Base-by-base conservation (phyloP, 2,329 filamentous ascomycete genomes). In the Penicillium aurantiogriseum region DNA sequence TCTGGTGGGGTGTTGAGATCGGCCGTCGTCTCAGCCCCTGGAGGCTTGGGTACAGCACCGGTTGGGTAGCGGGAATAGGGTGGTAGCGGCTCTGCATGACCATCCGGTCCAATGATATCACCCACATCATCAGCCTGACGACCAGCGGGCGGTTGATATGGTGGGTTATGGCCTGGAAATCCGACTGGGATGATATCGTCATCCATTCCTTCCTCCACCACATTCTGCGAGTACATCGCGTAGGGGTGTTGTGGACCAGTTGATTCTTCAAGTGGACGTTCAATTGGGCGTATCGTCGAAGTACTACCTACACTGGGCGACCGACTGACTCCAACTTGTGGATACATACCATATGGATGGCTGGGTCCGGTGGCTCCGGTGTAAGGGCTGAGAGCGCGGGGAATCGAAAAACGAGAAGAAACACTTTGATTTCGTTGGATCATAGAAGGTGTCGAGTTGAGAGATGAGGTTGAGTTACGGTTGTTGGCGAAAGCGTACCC, bases 11-110 rank as follows among this genome's bases (percentile, higher is more conserved):
- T 63, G 7, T 81, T 62, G 35, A 64, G 59, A 60, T 66, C 67
- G 40, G 62, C 58, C 29, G 66, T 60, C 29, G 58, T 56, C 51
- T 69, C 67, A 44, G 63, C 58, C 27, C 77, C 77, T 27, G 78
- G 76, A 2, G 70, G 67, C 83, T 91, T 80, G 73, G 83, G 70
- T 70, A 83, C 74, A 76, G 87, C 79, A 56, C 91, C 88, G 51
- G 95, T 90, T 2, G 92, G 91, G 74, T 95, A 97, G 71, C 91
- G 83, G 15, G 91, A 90, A 71, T 97, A 97, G 0, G 93, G 93
- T 13, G 93, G 93, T 19, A 97, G 79, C 72, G 96, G 91, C 74
- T 97, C 93, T 1, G 89, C 88, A 70, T 97, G 92, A 1, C 92
- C 92, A 68, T 96, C 86, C 0, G 89, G 90, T 1, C 92, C 92